Percentiles rank a stretch among this genome's conserved stretches.
These are phyloP conservation scores for Macrophomina phaseolina DNA, from an alignment of 2,329 filamentous ascomycete species.

Conservation along the genomic window DNA sequence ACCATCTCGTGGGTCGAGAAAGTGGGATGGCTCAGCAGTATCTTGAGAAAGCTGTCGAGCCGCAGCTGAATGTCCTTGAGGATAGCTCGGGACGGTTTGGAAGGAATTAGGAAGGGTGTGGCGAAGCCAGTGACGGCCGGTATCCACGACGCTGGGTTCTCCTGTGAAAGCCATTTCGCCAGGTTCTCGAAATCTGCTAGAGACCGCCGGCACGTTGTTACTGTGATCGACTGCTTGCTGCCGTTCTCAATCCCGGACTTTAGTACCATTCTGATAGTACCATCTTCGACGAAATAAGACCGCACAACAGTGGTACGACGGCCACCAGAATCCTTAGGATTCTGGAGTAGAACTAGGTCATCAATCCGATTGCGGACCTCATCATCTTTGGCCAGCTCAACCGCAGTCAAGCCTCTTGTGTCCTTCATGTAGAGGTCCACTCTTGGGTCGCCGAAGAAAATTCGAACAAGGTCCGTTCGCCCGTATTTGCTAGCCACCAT, in stretches of 20 bases:
- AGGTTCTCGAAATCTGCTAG: constrained; percentile 91
- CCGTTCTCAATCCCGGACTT: constrained; percentile 91
- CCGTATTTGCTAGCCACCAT: constrained; percentile 99
- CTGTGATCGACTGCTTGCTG: constrained; percentile 77
- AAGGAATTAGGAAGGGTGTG: constrained; percentile 91
- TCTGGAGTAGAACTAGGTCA: constrained; percentile 83
- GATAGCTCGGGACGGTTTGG: constrained; percentile 84
- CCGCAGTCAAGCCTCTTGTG: constrained; percentile 84
- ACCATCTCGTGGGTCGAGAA: constrained; percentile 96
- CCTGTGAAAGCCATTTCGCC: constrained; percentile 78
- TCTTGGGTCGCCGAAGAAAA: constrained; percentile 83
- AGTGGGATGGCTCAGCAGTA: constrained; percentile 85
- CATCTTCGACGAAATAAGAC: constrained; percentile 97
- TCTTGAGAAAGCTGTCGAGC: constrained; percentile 86
- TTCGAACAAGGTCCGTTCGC: constrained; percentile 87
- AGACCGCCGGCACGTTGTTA: constrained; percentile 91
- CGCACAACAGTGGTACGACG: constrained; percentile 91
- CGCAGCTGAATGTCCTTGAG: constrained; percentile 86
- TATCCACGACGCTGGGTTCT: constrained; percentile 95
- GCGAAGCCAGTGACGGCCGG: constrained; percentile 78
- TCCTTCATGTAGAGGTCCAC: constrained; percentile 87
- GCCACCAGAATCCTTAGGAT: constrained; percentile 69
- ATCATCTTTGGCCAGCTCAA: constrained; percentile 96
- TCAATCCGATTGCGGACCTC: constrained; percentile 97
- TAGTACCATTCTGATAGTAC: constrained; percentile 86